Evolutionary conservation across 371 early-diverging fungal species (phyloP), one percentile per base, ranked within the genome.

Genomic region (Mucor piriformis): DNA sequence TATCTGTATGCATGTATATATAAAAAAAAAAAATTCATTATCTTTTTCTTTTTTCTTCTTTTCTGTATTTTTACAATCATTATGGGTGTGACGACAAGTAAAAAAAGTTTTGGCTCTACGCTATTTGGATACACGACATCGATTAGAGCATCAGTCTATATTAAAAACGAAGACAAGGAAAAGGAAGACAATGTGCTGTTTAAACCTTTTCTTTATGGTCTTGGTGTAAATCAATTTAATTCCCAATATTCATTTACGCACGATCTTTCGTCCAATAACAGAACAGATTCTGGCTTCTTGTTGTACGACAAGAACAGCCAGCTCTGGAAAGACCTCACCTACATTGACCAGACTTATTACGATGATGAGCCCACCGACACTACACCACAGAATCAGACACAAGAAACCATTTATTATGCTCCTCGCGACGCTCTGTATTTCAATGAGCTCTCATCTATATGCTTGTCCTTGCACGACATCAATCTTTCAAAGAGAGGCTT

Each of bases 301-400:
- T 42, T 56, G 25, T 48, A 29, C 20, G 63, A 57, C 15, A 56
- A 57, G 20, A 46, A 62, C n/a, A 57, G 47, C 15, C 63, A 53
- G n/a, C 44, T 70, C 3, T 55, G 51, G 21, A 59, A 64, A 37
- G 73, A 73, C 48, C 43, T 73, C n/a, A 55, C 46, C 15, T 73
- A 73, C 52, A 50, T 73, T 18, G 66, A 73, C 43, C 57, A 58
- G 37, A 65, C 65, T 10, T 73, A 73, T 52, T 73, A 73, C 33
- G 43, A 50, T 40, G 37, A 61, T 21, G 15, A 20, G 3, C 21
- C 15, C 21, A 34, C 21, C 47, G 23, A 1, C 20, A 23, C 15
- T 11, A 46, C 27, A n/a, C 2, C 11, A 33, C 20, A n/a, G 16
- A 21, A 32, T 2, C 15, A 11, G 24, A 13, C 27, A 16, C 25